phyloP scores from a whole-genome alignment of 1,284 basidiomycete species.

The Ganoderma sinense region DNA sequence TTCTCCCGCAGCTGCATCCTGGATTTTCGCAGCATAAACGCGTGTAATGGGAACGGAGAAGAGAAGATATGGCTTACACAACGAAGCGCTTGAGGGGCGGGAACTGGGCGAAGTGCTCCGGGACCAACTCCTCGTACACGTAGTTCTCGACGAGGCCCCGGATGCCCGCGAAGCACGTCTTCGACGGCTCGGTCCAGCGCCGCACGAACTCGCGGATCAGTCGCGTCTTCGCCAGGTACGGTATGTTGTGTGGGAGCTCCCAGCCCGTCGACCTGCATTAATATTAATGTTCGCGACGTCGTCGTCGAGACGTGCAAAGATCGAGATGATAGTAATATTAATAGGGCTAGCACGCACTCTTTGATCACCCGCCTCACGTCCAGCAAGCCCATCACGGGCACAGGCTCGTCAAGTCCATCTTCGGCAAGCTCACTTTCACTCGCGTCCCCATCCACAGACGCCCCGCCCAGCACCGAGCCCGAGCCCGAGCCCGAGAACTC shows the following conservation, averaged over 20 bases:
- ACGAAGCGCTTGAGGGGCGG: conserved; percentile 38
- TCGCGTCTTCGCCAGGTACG: conserved; percentile 54
- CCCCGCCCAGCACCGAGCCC: too few species aligned
- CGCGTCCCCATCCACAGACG: conserved; percentile 8
- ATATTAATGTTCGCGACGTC: too few species aligned
- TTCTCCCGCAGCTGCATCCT: conserved; percentile 18
- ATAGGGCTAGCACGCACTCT: too few species aligned
- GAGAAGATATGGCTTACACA: too few species aligned
- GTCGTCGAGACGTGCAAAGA: too few species aligned
- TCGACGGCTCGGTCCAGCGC: conserved; percentile 50
- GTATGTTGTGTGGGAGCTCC: conserved; percentile 60
- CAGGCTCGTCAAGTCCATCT: neutral
- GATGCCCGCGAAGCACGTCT: conserved; percentile 48
- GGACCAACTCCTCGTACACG: conserved; percentile 30
- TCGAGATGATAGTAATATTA: too few species aligned
- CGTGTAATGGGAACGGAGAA: too few species aligned
- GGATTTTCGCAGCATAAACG: too few species aligned
- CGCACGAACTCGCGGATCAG: conserved; percentile 49
- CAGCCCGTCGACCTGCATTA: conserved; percentile 54
- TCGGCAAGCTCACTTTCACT: too few species aligned
- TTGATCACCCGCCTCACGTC: conserved; percentile 33
- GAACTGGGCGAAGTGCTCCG: conserved; percentile 45
- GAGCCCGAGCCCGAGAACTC: too few species aligned
- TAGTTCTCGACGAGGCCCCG: conserved; percentile 32
- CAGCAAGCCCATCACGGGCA: conserved; percentile 22